Percentiles rank a stretch among this genome's conserved stretches.
phyloP scores from a whole-genome alignment of 2,329 filamentous ascomycete genomes.

The Bipolaris zeicola region DNA sequence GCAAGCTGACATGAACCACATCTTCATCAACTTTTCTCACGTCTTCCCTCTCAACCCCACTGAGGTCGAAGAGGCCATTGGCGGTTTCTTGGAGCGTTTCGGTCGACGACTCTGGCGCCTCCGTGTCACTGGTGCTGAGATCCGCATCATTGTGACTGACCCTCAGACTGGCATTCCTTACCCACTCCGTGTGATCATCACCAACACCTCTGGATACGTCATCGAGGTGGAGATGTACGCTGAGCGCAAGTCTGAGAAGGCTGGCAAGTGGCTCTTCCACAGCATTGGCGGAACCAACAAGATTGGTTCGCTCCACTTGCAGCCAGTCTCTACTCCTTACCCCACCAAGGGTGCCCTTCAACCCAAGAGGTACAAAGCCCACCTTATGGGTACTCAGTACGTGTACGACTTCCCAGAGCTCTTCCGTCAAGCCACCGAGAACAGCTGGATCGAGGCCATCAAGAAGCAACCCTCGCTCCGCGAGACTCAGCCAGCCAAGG shows the following conservation, averaged over 20 bases:
- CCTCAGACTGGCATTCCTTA: conserved; percentile 81
- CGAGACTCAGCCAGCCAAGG: conserved; percentile 80
- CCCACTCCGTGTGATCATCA: conserved; percentile 94
- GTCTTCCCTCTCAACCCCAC: conserved; percentile 90
- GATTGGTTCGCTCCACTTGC: conserved; percentile 92
- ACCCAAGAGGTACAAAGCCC: conserved; percentile 98
- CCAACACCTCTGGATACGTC: conserved; percentile 97
- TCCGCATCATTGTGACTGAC: conserved; percentile 97
- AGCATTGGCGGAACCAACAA: conserved; percentile 94
- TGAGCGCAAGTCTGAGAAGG: conserved; percentile 97
- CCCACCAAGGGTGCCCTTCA: conserved; percentile 98
- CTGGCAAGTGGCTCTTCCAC: conserved; percentile 93
- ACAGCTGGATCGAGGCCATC: conserved; percentile 82
- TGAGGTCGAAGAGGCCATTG: conserved; percentile 90
- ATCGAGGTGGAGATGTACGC: conserved; percentile 97
- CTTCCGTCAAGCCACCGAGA: conserved; percentile 97
- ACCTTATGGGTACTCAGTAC: conserved; percentile 98
- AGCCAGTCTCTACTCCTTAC: conserved; percentile 89
- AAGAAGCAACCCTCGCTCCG: conserved; percentile 74
- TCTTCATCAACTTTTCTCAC: conserved; percentile 99
- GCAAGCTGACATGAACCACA: conserved; percentile 98
- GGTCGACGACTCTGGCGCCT: conserved; percentile 94
- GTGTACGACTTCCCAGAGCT: conserved; percentile 99
- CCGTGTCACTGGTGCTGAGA: conserved; percentile 95
- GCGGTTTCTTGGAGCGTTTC: conserved; percentile 95